Base-by-base conservation (phyloP, 345 rosid genomes). In the Angophora floribunda region DNA sequence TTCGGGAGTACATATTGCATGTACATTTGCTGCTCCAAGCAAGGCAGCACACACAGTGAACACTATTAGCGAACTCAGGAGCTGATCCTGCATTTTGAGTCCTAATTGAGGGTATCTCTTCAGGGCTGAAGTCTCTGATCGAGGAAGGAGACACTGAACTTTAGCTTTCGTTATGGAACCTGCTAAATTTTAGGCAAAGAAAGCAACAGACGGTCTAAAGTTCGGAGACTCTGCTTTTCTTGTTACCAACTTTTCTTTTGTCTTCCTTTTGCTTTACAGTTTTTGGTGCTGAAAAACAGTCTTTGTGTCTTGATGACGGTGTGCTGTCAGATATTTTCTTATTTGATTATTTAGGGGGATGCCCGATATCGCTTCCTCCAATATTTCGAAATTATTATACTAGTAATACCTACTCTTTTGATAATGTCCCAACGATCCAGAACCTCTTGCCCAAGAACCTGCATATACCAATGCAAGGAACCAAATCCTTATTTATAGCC, bases 81-180 rank as follows among this genome's bases (percentile, higher is more conserved):
- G 87, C 86, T 67, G 85, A 85, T 11, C 14, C 52, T 86, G 91
- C 94, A 93, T 94, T 89, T 44, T 57, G 91, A 92, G 89, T 87
- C 91, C 92, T 90, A 88, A 88, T 88, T 63, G 36, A 67, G 45
- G 79, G 79, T 32, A 16, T 16, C 45, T 32, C 79, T 36, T 32
- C 22, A 55, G 19, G 79, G 79, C 32, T 47, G 82, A 70, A 70
- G 82, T 36, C 82, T 70, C 47, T 70, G 47, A 17, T 70, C 82
- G 5, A 17, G 47, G 47, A 36, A 41, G 82, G 49, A 75, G 82
- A 75, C 79, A 8, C 44, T 75, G 82, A 44, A 75, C 41, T 9
- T 19, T 41, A 5, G 82, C 28, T 75, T 75, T 1, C 82, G 82
- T 41, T 75, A 5, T 41, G 82, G 26, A 75, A 75, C 82, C 24